Base-by-base conservation (phyloP, 148 eudicot genomes). In the Rhododendron griersonianum region DNA sequence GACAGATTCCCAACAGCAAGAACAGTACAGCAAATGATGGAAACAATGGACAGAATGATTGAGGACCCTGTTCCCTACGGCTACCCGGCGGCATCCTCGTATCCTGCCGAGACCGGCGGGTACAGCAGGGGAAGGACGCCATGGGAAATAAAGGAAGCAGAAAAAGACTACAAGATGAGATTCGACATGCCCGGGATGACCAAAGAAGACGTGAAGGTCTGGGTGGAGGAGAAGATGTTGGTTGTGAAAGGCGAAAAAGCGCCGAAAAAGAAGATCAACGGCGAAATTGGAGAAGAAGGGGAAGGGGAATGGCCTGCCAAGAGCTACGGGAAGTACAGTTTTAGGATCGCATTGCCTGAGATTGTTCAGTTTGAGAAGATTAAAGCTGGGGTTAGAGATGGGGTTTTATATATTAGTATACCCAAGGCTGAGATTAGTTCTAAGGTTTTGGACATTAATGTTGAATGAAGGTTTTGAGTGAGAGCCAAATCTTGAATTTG, bases 171-270 rank as follows among this genome's bases (percentile, higher is more conserved):
- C 87, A 93, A 91, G 86, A 84, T 95, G 90, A 87, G 98, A 80
- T 95, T 95, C 39, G 98, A 95, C 89, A 91, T 95, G 93, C 95
- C 96, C 0, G 98, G 98, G 0, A 92, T 95, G 96, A 89, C 92
- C 15, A 95, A 88, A 82, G 84, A 91, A 0, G 97, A 95, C 69
- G 96, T 94, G 25, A 93, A 91, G 86, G 88, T 95, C 1, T 94
- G 89, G 87, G 93, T 95, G 0, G 98, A 94, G 83, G 98, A 94
- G 86, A 91, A 90, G n/a, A 92, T 95, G 95, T 81, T 95, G 77
- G 96, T 94, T 0, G 85, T 95, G 30, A 95, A 89, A 81, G 98
- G 94, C 2, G 94, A 94, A 81, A 94, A 94, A 55, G 23, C 15
- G 50, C 33, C 91, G 13, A 83, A 80, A 39, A 87, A 88, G 71